These are phyloP conservation scores for Salvia sclarea DNA, from an alignment of 305 asterid species.

Conservation along the genomic window DNA sequence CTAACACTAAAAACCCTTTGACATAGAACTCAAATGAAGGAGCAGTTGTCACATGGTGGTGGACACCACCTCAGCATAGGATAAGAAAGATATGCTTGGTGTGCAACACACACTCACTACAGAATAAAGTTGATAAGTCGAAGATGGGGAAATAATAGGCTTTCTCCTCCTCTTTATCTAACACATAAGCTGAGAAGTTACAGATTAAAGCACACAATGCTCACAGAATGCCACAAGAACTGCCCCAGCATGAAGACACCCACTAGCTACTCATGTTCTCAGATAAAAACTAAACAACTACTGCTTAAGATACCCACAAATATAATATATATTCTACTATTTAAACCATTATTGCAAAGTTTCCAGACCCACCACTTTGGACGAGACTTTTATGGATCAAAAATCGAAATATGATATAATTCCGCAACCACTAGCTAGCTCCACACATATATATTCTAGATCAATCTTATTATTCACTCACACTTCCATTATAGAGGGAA, in stretches of 20 bases:
- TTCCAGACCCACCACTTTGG: slow-evolving; percentile 57
- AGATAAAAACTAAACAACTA: slow-evolving; percentile 42
- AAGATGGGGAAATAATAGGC: slow-evolving; percentile 30
- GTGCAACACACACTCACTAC: slow-evolving; percentile 21
- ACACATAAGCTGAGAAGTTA: slow-evolving; percentile 21
- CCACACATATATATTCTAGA: slow-evolving; percentile 46
- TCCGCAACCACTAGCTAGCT: slow-evolving; percentile 50
- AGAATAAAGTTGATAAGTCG: slow-evolving; percentile 36
- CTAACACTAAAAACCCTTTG: background rate
- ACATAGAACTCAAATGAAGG: slow-evolving; percentile 1
- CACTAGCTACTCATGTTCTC: slow-evolving; percentile 54
- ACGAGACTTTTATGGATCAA: slow-evolving; percentile 30
- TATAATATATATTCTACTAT: slow-evolving; percentile 25
- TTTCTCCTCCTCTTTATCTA: slow-evolving; percentile 25
- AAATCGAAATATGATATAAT: slow-evolving; percentile 40
- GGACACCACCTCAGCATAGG: slow-evolving; percentile 15
- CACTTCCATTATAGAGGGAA: slow-evolving; percentile 40
- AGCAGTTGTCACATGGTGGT: background rate
- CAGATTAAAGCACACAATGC: slow-evolving; percentile 38
- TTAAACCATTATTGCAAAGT: slow-evolving; percentile 53
- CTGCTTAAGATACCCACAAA: slow-evolving; percentile 47
- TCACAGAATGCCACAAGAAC: slow-evolving; percentile 35
- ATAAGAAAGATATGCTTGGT: background rate
- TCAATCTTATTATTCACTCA: slow-evolving; percentile 48
- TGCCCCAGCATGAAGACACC: slow-evolving; percentile 55